Conservation (phyloP, 2,329 filamentous ascomycete species). For the Didymellaceae sp. region DNA sequence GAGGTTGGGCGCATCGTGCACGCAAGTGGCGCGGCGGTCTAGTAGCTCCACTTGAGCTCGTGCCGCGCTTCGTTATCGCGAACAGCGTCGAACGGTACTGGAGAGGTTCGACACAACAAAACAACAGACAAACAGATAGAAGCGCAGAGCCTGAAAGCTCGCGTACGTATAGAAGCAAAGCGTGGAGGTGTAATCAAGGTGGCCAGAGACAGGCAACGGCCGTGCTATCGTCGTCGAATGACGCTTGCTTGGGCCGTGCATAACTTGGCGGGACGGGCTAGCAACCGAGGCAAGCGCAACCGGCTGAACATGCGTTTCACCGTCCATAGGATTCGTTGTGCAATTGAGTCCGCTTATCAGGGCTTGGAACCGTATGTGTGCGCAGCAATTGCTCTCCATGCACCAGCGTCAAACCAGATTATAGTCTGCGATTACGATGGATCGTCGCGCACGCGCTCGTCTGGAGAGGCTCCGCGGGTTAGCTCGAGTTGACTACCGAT, state of each 20-base stretch:
- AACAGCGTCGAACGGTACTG: not conserved
- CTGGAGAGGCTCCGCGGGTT: not conserved
- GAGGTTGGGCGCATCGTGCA: slow-evolving; percentile 43
- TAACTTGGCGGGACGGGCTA: slow-evolving; percentile 7
- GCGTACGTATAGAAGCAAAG: not conserved
- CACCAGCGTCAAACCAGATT: no score
- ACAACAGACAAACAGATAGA: not conserved
- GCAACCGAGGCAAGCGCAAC: slow-evolving; percentile 19
- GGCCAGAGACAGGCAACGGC: slow-evolving; percentile 17
- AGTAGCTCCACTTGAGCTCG: slow-evolving; percentile 28
- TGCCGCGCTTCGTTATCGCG: slow-evolving; percentile 4
- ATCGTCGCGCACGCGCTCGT: slow-evolving; percentile 4
- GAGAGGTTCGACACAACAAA: not conserved
- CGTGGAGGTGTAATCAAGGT: slow-evolving; percentile 13
- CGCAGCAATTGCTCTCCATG: no score
- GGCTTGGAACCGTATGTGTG: no score
- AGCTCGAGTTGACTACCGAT: not conserved
- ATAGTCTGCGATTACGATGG: no score
- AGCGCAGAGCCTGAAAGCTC: not conserved
- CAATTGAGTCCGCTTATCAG: no score
- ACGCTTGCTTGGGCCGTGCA: slow-evolving; percentile 17
- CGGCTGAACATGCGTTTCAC: slow-evolving; percentile 2
- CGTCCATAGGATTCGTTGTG: no score
- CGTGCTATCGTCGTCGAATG: slow-evolving; percentile 19
- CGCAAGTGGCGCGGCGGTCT: slow-evolving; percentile 30